Percentiles rank a stretch among this genome's conserved stretches.
Conservation (phyloP, 2,329 filamentous ascomycete genomes). For the Cordyceps fumosorosea region DNA sequence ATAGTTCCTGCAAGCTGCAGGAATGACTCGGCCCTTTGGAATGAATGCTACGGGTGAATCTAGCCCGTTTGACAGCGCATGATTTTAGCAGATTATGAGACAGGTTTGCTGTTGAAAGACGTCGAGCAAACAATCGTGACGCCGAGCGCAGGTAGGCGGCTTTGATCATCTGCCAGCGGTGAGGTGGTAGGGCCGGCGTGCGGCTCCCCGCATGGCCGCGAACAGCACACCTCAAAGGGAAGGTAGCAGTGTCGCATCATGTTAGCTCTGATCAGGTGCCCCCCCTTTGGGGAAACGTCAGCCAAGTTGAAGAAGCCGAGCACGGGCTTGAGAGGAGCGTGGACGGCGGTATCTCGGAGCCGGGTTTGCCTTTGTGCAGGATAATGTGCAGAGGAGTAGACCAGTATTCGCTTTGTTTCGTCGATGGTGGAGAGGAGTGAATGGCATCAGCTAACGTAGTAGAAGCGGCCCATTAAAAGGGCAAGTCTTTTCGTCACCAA, state of each 20-base stretch:
- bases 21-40: no score
- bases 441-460: not conserved
- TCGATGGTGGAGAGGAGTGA: not conserved
- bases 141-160: not conserved
- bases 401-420: not conserved
- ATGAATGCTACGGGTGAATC: not conserved
- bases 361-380: not conserved
- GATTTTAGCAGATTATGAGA: not conserved
- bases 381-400: not conserved
- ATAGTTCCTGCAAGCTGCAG: no score
- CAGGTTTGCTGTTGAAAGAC: not conserved
- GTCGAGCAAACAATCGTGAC: not conserved
- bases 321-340: not conserved
- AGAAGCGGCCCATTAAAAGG: no score
- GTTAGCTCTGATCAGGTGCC: not conserved
- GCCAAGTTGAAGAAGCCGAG: not conserved
- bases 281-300: not conserved
- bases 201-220: not conserved
- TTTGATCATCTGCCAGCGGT: not conserved
- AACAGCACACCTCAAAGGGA: not conserved
- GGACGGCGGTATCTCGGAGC: slow-evolving; percentile 2
- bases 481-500: no score
- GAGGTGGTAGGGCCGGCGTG: not conserved
- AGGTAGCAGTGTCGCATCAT: slow-evolving; percentile 4
- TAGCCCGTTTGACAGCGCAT: not conserved